Conservation (phyloP, 306 rosid genomes). For the Cotoneaster glaucophyllus region DNA sequence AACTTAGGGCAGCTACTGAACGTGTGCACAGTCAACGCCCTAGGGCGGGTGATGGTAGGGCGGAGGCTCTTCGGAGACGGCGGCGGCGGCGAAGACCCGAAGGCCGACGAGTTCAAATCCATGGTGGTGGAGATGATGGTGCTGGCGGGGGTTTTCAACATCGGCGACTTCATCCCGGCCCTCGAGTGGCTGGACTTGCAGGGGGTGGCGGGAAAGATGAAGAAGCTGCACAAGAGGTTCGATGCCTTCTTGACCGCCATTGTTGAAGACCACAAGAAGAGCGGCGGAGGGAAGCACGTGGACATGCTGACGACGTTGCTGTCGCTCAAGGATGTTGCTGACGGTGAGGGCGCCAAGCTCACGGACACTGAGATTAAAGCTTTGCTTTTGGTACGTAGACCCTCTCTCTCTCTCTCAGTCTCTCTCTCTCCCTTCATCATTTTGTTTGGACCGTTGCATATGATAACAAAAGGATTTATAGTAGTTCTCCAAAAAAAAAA, state of each 20-base stretch:
- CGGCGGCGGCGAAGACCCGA: conserved; percentile 26
- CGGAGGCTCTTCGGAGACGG: conserved; percentile 52
- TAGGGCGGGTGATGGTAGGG: conserved; percentile 62
- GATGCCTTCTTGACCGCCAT: conserved; percentile 49
- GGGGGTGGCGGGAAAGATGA: conserved; percentile 56
- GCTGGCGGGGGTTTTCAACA: conserved; percentile 55
- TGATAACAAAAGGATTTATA: neutral
- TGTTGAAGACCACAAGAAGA: conserved; percentile 44
- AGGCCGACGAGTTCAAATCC: conserved; percentile 55
- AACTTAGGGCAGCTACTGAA: conserved; percentile 52
- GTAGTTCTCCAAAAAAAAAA: no score
- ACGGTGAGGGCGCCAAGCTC: conserved; percentile 37
- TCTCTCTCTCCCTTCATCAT: neutral
- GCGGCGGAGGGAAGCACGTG: conserved; percentile 16
- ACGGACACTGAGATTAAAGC: conserved; percentile 67
- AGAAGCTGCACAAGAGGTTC: conserved; percentile 51
- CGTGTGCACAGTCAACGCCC: conserved; percentile 55
- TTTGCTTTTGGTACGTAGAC: conserved; percentile 40
- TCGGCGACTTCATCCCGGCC: conserved; percentile 64
- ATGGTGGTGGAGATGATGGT: conserved; percentile 72
- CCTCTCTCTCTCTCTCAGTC: neutral
- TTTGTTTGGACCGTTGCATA: neutral
- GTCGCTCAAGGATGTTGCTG: conserved; percentile 30
- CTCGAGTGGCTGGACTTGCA: conserved; percentile 61
- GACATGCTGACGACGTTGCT: conserved; percentile 51